Evolutionary conservation across 2,329 filamentous ascomycete genomes (phyloP).

Genomic region (Paraphaeosphaeria minitans): DNA sequence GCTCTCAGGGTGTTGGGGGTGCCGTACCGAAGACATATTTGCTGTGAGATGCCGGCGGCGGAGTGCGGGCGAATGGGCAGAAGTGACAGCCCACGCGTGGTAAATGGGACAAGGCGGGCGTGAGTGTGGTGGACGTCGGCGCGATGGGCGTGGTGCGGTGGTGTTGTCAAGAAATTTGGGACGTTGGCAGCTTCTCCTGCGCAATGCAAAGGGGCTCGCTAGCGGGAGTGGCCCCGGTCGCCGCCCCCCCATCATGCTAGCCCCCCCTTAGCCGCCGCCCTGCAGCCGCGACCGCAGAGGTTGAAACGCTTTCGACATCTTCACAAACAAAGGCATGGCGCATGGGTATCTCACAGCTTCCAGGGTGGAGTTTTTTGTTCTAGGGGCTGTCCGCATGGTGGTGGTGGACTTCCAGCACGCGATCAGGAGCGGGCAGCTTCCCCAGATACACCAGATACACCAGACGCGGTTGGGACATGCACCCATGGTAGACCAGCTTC

Average conservation of each 20-base stretch:
- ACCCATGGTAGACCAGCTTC: not conserved
- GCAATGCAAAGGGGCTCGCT: constrained; percentile 50
- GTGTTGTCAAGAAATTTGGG: constrained; percentile 48
- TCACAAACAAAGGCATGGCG: not conserved
- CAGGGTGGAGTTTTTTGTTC: not conserved
- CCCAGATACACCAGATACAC: not conserved
- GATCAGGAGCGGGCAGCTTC: constrained; percentile 7
- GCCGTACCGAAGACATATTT: constrained; percentile 47
- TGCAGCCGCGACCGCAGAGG: constrained; percentile 2
- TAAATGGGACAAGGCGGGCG: constrained; percentile 20
- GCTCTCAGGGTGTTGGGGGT: constrained; percentile 28
- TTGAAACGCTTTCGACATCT: not conserved
- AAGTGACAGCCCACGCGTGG: constrained; percentile 24
- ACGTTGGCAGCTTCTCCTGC: constrained; percentile 46
- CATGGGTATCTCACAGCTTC: not conserved
- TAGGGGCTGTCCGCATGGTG: not conserved
- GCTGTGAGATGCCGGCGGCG: constrained; percentile 27
- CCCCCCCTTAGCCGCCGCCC: constrained; percentile 36
- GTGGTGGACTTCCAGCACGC: not conserved
- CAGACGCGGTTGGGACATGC: not conserved
- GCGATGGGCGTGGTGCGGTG: constrained; percentile 31
- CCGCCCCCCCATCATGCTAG: constrained; percentile 33
- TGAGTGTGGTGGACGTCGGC: constrained; percentile 22
- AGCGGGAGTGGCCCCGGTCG: constrained; percentile 38
- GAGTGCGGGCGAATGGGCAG: constrained; percentile 22